Percentiles rank a stretch among this genome's conserved stretches.
These are phyloP conservation scores for Hyphopichia wangnamkhiaoensis DNA, from an alignment of 1,139 yeast genomes.

Conservation along the genomic window DNA sequence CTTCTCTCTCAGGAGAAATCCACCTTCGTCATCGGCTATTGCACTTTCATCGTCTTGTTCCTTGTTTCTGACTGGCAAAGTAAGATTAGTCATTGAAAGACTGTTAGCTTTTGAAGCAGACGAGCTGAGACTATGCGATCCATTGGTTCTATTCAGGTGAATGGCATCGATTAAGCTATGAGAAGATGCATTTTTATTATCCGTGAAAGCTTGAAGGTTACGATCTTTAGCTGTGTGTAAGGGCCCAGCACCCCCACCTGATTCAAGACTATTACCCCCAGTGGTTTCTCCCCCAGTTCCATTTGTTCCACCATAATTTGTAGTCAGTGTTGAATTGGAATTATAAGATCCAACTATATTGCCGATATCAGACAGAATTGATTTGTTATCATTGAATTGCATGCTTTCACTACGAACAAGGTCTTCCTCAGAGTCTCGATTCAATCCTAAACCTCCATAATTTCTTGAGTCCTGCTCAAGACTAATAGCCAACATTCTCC, in stretches of 20 bases:
- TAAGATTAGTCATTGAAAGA: background rate
- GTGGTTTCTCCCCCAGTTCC: conserved; percentile 7
- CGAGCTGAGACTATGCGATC: conserved; percentile 15
- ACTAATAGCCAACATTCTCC: conserved; percentile 65
- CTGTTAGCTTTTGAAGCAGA: conserved; percentile 10
- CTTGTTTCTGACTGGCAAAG: too few species aligned
- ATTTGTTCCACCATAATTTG: conserved; percentile 34
- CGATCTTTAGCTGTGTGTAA: conserved; percentile 1
- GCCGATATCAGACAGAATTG: conserved; percentile 43
- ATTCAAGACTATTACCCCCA: conserved; percentile 6
- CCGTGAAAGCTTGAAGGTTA: conserved; percentile 5
- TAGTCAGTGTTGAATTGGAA: conserved; percentile 46
- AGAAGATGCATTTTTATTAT: conserved; percentile 15
- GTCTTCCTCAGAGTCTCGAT: conserved; percentile 1
- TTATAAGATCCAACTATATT: conserved; percentile 47
- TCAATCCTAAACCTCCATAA: conserved; percentile 3
- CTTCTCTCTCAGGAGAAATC: background rate
- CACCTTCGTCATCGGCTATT: conserved; percentile 16
- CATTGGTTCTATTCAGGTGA: conserved; percentile 17
- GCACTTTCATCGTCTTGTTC: conserved; percentile 19
- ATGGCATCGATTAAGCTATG: conserved; percentile 27
- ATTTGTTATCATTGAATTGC: conserved; percentile 22
- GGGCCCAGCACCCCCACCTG: background rate
- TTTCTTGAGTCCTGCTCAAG: conserved; percentile 42
- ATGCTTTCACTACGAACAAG: background rate